Conservation (phyloP, 1,139 yeast species). For the Wickerhamiella infanticola region DNA sequence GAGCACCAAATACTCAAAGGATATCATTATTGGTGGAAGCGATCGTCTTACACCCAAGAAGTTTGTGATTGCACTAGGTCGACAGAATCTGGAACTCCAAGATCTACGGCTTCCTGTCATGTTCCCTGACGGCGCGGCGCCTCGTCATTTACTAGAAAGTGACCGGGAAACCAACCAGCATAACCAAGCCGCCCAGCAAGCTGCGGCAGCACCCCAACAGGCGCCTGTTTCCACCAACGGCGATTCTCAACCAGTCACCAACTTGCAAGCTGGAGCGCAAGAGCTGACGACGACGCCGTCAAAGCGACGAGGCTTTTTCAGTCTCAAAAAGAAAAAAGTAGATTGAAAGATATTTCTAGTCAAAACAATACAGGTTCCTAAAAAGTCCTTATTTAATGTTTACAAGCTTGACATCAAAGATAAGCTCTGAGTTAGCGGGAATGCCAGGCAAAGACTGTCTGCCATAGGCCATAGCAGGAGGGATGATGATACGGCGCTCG, state of each 20-base stretch:
- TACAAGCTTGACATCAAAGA: constrained; percentile 89
- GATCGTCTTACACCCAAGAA: constrained; percentile 50
- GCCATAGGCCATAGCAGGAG: constrained; percentile 94
- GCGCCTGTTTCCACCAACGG: neutral
- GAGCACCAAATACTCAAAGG: constrained; percentile 40
- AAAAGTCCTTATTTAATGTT: constrained; percentile 49
- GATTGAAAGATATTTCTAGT: too few relatives aligned
- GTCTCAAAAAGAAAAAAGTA: neutral
- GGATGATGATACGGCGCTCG: constrained; percentile 94
- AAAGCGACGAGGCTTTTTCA: constrained; percentile 1
- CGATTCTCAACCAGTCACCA: neutral
- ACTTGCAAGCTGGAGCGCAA: neutral
- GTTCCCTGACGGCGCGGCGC: constrained; percentile 17
- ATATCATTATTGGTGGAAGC: constrained; percentile 73
- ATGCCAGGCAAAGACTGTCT: constrained; percentile 88
- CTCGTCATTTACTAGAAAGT: constrained; percentile 19
- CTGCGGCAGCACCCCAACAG: neutral
- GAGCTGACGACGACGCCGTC: neutral
- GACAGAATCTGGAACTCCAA: constrained; percentile 19
- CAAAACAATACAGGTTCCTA: neutral
- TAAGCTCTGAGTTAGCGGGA: constrained; percentile 91
- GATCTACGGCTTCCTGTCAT: constrained; percentile 21
- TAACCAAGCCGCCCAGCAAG: neutral
- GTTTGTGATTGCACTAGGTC: constrained; percentile 27
- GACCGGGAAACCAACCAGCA: constrained; percentile 15